Conservation (phyloP, 768 basidiomycete genomes). For the Kwoniella sp. region DNA sequence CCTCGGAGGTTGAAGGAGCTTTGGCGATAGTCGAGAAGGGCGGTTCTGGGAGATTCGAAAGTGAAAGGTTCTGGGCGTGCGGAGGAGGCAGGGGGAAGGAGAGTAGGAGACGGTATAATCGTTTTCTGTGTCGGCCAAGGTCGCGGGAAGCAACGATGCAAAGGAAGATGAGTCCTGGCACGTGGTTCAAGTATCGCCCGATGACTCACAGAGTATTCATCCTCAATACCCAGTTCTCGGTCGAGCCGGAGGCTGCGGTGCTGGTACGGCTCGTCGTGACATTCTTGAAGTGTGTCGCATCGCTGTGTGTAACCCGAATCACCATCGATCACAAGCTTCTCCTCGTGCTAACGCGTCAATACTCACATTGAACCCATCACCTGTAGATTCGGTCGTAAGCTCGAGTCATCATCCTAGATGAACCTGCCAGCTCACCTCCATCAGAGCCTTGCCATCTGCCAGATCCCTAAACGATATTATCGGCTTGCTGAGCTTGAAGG, state of each 20-base stretch:
- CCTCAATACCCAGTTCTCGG: conserved; percentile 49
- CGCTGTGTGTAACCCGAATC: conserved; percentile 12
- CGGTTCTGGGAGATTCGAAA: conserved; percentile 71
- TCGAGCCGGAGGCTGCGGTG: conserved; percentile 19
- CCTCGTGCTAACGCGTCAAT: background rate
- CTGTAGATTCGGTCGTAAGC: conserved; percentile 15
- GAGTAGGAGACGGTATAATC: conserved; percentile 45
- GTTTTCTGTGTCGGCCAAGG: conserved; percentile 35
- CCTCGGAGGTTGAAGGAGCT: conserved; percentile 63
- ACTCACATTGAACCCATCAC: conserved; percentile 37
- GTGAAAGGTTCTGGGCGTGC: conserved; percentile 34
- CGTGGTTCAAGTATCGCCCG: too few relatives aligned
- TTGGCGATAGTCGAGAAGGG: conserved; percentile 84
- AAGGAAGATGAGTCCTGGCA: too few relatives aligned
- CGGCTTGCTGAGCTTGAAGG: conserved; percentile 38
- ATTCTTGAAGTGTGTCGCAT: conserved; percentile 47
- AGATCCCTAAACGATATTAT: conserved; percentile 42
- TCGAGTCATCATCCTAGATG: too few relatives aligned
- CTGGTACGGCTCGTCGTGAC: conserved; percentile 12
- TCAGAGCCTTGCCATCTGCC: conserved; percentile 44
- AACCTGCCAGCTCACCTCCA: conserved; percentile 39
- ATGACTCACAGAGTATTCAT: conserved; percentile 49
- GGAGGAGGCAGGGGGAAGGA: conserved; percentile 45
- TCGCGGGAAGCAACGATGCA: background rate
- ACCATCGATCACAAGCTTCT: too few relatives aligned